Conservation (phyloP, 2,329 filamentous ascomycete genomes). For the Fusarium pseudocircinatum region DNA sequence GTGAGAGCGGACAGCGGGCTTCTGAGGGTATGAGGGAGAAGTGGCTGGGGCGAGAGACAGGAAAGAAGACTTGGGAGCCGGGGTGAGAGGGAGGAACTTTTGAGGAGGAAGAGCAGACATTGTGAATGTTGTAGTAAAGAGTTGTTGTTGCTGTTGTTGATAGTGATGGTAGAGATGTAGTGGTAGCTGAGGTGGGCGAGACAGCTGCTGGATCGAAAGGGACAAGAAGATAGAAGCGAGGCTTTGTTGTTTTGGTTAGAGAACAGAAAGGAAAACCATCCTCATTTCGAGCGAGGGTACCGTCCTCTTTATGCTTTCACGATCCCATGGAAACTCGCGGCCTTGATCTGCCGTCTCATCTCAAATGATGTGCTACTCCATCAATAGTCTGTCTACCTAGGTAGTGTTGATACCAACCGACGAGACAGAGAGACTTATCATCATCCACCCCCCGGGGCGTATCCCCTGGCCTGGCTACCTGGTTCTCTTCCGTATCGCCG, state of each 20-base stretch:
- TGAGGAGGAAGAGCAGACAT: slow-evolving; percentile 42
- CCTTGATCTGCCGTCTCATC: slow-evolving; percentile 20
- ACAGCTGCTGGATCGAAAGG: slow-evolving; percentile 34
- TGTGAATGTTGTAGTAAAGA: slow-evolving; percentile 17
- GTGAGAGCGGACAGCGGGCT: slow-evolving; percentile 46
- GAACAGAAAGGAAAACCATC: slow-evolving; percentile 8
- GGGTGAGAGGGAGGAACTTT: slow-evolving; percentile 42
- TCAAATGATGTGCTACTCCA: slow-evolving; percentile 12
- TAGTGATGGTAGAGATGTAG: background rate
- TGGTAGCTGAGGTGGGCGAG: slow-evolving; percentile 40
- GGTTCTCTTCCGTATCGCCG: slow-evolving; percentile 38
- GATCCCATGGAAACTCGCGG: slow-evolving; percentile 3
- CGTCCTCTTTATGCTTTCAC: slow-evolving; percentile 44
- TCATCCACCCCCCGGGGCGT: slow-evolving; percentile 17
- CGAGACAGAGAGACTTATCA: background rate
- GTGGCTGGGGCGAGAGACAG: slow-evolving; percentile 68
- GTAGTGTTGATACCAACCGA: background rate
- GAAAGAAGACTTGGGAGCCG: slow-evolving; percentile 52
- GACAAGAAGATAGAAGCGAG: slow-evolving; percentile 8
- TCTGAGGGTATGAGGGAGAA: slow-evolving; percentile 64
- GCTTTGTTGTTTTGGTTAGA: slow-evolving; percentile 30
- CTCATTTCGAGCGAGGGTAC: slow-evolving; percentile 34
- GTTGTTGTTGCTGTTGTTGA: slow-evolving; percentile 5
- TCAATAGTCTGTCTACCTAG: slow-evolving; percentile 8
- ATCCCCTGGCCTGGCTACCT: slow-evolving; percentile 4